Base-by-base conservation (phyloP, 306 rosid genomes). In the Lotus japonicus region DNA sequence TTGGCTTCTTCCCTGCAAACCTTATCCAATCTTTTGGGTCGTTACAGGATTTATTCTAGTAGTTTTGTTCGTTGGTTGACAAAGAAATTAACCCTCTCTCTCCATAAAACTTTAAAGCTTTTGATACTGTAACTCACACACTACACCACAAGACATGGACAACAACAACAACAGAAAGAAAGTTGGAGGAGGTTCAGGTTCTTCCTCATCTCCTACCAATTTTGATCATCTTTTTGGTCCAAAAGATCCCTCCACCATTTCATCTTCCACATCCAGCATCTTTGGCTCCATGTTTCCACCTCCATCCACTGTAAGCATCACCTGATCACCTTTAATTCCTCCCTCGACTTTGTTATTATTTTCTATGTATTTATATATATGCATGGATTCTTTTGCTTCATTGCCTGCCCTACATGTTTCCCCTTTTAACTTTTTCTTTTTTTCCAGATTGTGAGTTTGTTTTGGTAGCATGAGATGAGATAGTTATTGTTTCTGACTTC, bases 141-240 rank as follows among this genome's bases (percentile, higher is more conserved):
- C 0, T 19, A 48, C 26, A 38, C 38, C 8, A 75, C 21, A n/a
- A n/a, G n/a, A n/a, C 38, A 91, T 88, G 91, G 91, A 82, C 82
- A 84, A 81, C 78, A 88, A 84, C 69, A 73, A 74, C 64, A 79
- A 82, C 82, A 84, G 79, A 80, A 88, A 84, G 81, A 81, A 80
- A 50, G 82, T 68, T 0, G 82, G 58, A 17, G 31, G 51, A 12
- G 71, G 71, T 52, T 43, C 75, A 12, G 71, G 70, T 51, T 43
- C 75, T 79, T 86, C 84, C 11, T 85, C 82, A 19, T 16, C 88
- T 9, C 42, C 85, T 42, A 62, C 59, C 56, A 76, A 75, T 33
- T 80, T 90, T 48, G 97, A 88, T 81, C 91, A 88, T 74, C 92
- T 89, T 75, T 92, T 92, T 80, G 98, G 96, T 42, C 97, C 97